A percentile compares a stretch with the other conserved stretches of the same genome.
Conservation (phyloP, 73 alveolate species). For the Tetrahymena borealis region DNA sequence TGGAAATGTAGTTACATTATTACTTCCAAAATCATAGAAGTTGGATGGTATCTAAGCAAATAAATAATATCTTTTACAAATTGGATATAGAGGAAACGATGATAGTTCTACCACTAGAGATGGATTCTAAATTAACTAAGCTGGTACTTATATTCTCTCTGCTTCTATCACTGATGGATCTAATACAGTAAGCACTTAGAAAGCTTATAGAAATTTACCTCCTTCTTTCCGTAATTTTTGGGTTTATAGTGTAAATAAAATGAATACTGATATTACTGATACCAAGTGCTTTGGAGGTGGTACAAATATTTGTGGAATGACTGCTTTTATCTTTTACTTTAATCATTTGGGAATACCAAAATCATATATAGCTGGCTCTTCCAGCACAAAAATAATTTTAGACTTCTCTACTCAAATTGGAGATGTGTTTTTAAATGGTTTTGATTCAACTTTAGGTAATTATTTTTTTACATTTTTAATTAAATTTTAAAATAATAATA, state of each 20-base stretch:
- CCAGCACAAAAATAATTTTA: neutral
- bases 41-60: slow-evolving; percentile 17
- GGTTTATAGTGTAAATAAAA: slow-evolving; percentile 28
- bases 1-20: neutral
- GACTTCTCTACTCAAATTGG: neutral
- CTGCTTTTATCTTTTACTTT: slow-evolving; percentile 12
- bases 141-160: slow-evolving; percentile 18
- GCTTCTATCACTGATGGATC: neutral
- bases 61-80: neutral
- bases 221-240: slow-evolving; percentile 27
- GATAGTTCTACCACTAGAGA: slow-evolving; percentile 8
- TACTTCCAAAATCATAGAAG: neutral
- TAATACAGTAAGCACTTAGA: neutral
- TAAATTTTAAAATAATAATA: neutral
- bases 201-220: neutral
- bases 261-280: slow-evolving; percentile 5
- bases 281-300: neutral
- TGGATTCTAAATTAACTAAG: slow-evolving; percentile 6
- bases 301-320: slow-evolving; percentile 12
- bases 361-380: neutral
- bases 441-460: slow-evolving; percentile 22
- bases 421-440: slow-evolving; percentile 5
- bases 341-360: neutral
- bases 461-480: neutral
- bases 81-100: slow-evolving; percentile 34